A percentile compares a stretch with the other conserved stretches of the same genome.
These are phyloP conservation scores for Hortaea werneckii DNA, from an alignment of 2,329 filamentous ascomycete genomes.

Conservation along the genomic window DNA sequence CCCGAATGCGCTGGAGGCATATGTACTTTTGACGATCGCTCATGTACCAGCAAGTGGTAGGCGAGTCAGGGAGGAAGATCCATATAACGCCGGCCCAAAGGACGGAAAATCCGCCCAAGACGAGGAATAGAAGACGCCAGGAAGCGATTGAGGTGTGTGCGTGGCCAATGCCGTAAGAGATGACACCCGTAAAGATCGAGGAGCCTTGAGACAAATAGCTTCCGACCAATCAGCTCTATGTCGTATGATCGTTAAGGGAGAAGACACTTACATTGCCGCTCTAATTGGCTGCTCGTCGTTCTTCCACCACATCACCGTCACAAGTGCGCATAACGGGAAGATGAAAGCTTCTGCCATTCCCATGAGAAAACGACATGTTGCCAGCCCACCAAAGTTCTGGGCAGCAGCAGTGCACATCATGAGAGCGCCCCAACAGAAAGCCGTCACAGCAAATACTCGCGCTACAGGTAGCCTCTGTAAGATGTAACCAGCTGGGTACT, in stretches of 20 bases:
- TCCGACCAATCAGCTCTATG: constrained; percentile 46
- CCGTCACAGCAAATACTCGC: constrained; percentile 26
- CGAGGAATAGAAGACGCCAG: constrained; percentile 7
- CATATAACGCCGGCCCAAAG: neutral
- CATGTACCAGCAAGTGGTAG: constrained; percentile 43
- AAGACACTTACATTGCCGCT: constrained; percentile 31
- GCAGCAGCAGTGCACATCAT: constrained; percentile 25
- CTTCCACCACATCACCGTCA: constrained; percentile 9
- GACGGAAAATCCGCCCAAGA: neutral
- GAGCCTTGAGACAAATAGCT: constrained; percentile 48
- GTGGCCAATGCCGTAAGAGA: constrained; percentile 14
- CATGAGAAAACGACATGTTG: constrained; percentile 41
- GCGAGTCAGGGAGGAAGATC: constrained; percentile 41
- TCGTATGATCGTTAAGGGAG: no score
- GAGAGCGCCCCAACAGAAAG: constrained; percentile 33
- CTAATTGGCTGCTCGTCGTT: constrained; percentile 24
- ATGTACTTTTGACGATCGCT: constrained; percentile 43
- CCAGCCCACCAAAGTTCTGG: constrained; percentile 30
- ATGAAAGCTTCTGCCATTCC: constrained; percentile 36
- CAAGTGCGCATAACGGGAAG: constrained; percentile 14
- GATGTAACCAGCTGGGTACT: constrained; percentile 29
- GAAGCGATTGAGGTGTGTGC: constrained; percentile 20
- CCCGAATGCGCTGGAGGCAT: constrained; percentile 27
- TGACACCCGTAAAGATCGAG: neutral
- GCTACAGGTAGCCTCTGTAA: constrained; percentile 23